Evolutionary conservation across 306 rosid species (phyloP), one percentile per base, ranked within the genome.

Genomic region (Biancaea sappan): DNA sequence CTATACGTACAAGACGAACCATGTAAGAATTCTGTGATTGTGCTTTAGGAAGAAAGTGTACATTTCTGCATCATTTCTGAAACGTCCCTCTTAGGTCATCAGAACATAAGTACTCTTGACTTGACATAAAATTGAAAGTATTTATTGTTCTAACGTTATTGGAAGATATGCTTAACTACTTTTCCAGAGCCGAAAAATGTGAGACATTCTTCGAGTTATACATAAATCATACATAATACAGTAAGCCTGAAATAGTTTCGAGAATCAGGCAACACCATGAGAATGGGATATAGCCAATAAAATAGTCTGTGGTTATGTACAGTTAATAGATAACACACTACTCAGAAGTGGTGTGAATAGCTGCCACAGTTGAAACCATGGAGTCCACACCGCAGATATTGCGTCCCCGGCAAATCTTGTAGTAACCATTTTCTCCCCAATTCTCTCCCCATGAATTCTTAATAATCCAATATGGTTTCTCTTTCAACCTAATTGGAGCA

Each of bases 361-460:
- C 89, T 0, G 92, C 96, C 25, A 88, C 92, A 0, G 96, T 88
- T 24, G 96, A 90, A 57, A 88, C 92, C 92, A 90, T 84, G 41
- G 96, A 86, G 65, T 90, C 96, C 9, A 91, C 97, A 15, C 99
- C 97, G 9, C 99, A 94, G 24, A 94, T 65, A 56, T 92, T 94
- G 24, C 86, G 85, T 66, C 96, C 99, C 53, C 73, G 62, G 81
- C 99, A 94, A 34, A 94, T 94, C 64, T 87, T 94, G 78, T 92
- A 94, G 80, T 48, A 94, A 13, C 99, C 99, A 60, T 71, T 84
- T 83, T 94, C 99, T 76, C 99, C 99, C 99, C 97, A 94, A 8
- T 68, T 82, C 75, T 81, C 86, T 50, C 98, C 98, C 98, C 99
- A 94, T 0, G 97, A 94, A 53, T 94, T 94, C 46, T 94, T 94